Base-by-base conservation (phyloP, 2,329 filamentous ascomycete species). In the Venturia pyrina region DNA sequence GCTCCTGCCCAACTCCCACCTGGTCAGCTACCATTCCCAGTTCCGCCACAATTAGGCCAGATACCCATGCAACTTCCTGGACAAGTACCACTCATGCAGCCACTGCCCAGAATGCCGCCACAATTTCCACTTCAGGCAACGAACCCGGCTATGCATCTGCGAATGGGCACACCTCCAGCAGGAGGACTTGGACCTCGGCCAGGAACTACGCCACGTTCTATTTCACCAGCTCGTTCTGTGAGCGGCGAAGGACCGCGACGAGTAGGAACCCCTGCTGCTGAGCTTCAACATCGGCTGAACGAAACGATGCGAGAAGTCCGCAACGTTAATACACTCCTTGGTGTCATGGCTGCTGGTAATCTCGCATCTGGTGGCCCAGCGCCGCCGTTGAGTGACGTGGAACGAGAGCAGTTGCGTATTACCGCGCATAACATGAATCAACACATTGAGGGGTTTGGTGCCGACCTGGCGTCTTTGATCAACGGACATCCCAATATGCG, bases 401-500 rank as follows among this genome's bases (percentile, higher is more conserved):
- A 65, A 57, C 46, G 44, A 11, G 24, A 56, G 21, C 48, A 65
- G 34, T 21, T 65, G 11, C 48, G 53, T n/a, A 24, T 34, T n/a
- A 40, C 28, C n/a, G 48, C 63, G 28, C 32, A 57, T 10, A 65
- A 50, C 40, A 65, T 65, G 63, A 59, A 57, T 46, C n/a, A 24
- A 34, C 63, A 65, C 48, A 65, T 65, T 44, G 50, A 65, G 19
- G 63, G 63, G 37, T 65, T 65, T 41, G 63, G 63, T 21, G 48
- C 37, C 4, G 50, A 65, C 32, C 40, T 65, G 63, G 21, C 48
- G 10, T 24, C 28, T 56, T 41, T 65, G 8, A 50, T 40, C n/a
- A 60, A 65, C 34, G 63, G 44, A n/a, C 63, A 60, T 37, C 63
- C 63, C 19, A 65, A 59, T 21, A 50, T 65, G 48, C 46, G 63